Base-by-base conservation (phyloP, 352 stramenopile species). In the Globisporangium cylindrosporum region DNA sequence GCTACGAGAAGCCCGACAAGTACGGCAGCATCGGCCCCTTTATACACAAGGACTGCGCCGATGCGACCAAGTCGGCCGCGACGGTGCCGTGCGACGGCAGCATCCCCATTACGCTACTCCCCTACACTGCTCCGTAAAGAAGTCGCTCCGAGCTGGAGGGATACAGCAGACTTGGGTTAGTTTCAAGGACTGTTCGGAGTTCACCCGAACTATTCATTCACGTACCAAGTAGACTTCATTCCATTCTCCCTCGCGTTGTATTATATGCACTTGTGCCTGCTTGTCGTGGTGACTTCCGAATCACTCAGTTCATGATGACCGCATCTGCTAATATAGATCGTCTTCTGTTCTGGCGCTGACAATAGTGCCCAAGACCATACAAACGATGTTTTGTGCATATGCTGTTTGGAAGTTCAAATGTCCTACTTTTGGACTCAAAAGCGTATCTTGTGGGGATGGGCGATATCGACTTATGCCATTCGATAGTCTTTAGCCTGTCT, bases 1-100 rank as follows among this genome's bases (percentile, higher is more conserved):
- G 85, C 71, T 90, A 80, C 67, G 68, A 77, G 48, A 86, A 86
- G 56, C 73, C 79, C 10, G 14, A 29, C 4, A 36, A 15, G 15
- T 65, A 70, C 34, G 34, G 64, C 22, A 46, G n/a, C 22, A 20
- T 38, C 32, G 64, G 43, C 0, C 56, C 56, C 8, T 70, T 70
- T 34, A 48, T 25, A n/a, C 64, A 64, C 43, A 48, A 36, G 2
- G 64, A 70, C 43, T 70, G 64, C 24, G 64, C 55, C 3, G 32
- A 32, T 3, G 64, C 64, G n/a, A 51, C 18, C 6, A 64, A 36
- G 56, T 58, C 64, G 9, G 55, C 55, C 8, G 58, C 56, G 15
- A 36, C 48, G 7, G 34, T 59, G 18, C 56, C 64, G 3, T 70
- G 64, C 29, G 29, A 60, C 24, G 55, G 32, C 7, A 70, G 10